A percentile compares a stretch with the other conserved stretches of the same genome.
Evolutionary conservation across 306 rosid species (phyloP).

Genomic region (Myrica gale): DNA sequence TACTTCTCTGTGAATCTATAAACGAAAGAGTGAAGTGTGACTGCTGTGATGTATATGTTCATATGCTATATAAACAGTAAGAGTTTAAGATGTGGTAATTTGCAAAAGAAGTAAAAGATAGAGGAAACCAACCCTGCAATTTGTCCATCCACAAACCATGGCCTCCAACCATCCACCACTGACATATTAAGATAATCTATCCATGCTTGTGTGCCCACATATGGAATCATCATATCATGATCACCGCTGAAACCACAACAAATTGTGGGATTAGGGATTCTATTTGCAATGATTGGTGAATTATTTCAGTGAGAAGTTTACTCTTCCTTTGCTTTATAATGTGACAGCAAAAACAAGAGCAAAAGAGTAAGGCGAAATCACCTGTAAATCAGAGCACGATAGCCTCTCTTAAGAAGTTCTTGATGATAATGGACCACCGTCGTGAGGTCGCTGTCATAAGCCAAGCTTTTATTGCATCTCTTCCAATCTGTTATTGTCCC

Average conservation of each 20-base stretch:
- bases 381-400: constrained; percentile 19
- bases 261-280: background rate
- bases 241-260: constrained; percentile 27
- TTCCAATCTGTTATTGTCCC: constrained; percentile 27
- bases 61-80: background rate
- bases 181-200: constrained; percentile 8
- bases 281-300: too few species aligned
- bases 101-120: background rate
- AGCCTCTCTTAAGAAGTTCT: constrained; percentile 17
- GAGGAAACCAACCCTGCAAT: constrained; percentile 32
- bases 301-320: background rate
- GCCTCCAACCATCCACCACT: constrained; percentile 22
- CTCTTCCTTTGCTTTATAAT: background rate
- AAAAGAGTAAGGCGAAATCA: background rate
- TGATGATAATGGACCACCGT: constrained; percentile 7
- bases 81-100: background rate
- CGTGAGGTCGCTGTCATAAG: constrained; percentile 1
- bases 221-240: constrained; percentile 26
- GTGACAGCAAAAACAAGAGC: background rate
- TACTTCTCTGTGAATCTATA: constrained; percentile 19
- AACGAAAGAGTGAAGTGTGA: background rate
- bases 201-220: constrained; percentile 27
- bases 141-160: constrained; percentile 32
- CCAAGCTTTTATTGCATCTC: constrained; percentile 29
- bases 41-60: background rate